Conservation (phyloP, 345 rosid species). For the Psidium friedrichsthalianum region DNA sequence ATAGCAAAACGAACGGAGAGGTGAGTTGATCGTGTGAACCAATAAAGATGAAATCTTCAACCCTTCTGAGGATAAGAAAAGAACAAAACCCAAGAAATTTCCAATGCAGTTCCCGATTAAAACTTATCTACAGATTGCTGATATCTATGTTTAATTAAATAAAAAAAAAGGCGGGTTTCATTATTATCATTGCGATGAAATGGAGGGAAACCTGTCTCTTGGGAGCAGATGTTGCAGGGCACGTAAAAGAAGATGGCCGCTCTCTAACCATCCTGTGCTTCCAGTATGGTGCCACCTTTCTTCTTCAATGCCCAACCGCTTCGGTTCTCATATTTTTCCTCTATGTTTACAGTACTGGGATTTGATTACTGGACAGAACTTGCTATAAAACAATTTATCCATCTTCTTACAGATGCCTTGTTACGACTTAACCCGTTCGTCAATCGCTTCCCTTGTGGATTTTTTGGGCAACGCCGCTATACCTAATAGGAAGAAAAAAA, state of each 20-base stretch:
- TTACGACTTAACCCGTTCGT: no score
- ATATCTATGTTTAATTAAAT: neutral
- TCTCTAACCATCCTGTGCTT: neutral
- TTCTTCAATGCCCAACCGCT: neutral
- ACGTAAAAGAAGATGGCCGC: slow-evolving; percentile 14
- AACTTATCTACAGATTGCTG: neutral
- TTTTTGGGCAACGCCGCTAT: no score
- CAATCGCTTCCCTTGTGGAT: no score
- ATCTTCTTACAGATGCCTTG: no score
- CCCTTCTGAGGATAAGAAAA: neutral
- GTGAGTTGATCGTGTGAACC: neutral
- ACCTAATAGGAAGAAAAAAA: no score
- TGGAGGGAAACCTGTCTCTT: slow-evolving; percentile 15
- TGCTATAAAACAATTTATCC: no score
- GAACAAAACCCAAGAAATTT: slow-evolving; percentile 10
- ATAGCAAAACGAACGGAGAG: neutral
- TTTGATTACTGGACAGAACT: neutral
- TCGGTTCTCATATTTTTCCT: neutral
- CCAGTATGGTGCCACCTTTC: neutral
- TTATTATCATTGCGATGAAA: neutral
- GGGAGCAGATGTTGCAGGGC: slow-evolving; percentile 23
- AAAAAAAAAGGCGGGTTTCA: neutral
- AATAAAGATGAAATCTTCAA: neutral
- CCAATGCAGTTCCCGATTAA: neutral
- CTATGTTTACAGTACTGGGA: neutral